These are phyloP conservation scores for Secale cereale DNA, from an alignment of 176 grass and related monocot species.

Conservation along the genomic window DNA sequence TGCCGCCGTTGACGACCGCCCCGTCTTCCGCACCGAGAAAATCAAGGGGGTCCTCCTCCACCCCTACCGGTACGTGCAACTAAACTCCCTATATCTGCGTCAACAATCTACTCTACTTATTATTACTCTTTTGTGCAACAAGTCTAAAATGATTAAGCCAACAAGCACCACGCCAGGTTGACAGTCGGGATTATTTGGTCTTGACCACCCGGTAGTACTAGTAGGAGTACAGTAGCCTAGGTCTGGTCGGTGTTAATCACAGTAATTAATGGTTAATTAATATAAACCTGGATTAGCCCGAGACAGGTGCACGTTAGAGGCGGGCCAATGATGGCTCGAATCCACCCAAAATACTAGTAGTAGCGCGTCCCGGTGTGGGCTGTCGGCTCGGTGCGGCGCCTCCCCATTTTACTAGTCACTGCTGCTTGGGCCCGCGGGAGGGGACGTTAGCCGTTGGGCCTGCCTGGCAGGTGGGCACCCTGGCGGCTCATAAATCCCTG, in stretches of 20 bases:
- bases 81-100: neutral
- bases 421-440: neutral
- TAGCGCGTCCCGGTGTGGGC: conserved; percentile 13
- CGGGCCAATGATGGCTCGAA: neutral
- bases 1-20: conserved; percentile 41
- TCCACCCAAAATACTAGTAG: neutral
- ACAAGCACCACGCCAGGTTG: neutral
- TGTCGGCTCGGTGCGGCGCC: conserved; percentile 12
- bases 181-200: neutral
- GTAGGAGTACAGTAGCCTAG: too few relatives aligned
- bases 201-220: neutral
- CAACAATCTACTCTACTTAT: neutral
- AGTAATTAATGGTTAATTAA: neutral
- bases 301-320: neutral
- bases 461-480: neutral
- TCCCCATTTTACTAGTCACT: neutral
- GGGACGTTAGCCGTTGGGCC: neutral
- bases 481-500: neutral
- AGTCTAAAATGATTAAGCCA: neutral
- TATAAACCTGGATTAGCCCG: neutral
- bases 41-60: conserved; percentile 51
- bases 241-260: neutral
- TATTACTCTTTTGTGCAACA: neutral
- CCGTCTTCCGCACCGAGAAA: conserved; percentile 62
- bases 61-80: conserved; percentile 39